These are phyloP conservation scores for Paramarasmius palmivorus DNA, from an alignment of 1,284 basidiomycete genomes.

Conservation along the genomic window DNA sequence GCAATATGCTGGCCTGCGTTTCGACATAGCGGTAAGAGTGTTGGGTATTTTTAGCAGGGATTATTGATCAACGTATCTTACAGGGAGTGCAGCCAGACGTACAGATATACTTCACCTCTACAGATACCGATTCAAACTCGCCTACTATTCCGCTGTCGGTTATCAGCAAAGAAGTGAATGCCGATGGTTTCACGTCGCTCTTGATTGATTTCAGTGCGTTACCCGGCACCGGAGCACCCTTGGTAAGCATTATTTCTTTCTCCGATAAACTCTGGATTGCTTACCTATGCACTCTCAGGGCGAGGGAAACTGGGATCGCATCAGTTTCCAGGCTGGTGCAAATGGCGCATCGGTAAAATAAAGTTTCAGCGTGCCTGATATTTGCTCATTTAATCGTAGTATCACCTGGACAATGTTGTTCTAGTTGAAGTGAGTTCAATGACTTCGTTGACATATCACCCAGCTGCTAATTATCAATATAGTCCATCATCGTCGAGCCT, in stretches of 20 bases:
- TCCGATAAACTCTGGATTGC: neutral
- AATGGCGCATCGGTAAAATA: constrained; percentile 40
- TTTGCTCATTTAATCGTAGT: constrained; percentile 25
- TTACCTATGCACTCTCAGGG: constrained; percentile 23
- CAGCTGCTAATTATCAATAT: neutral
- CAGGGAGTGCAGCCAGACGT: constrained; percentile 41
- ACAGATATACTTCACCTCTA: constrained; percentile 37
- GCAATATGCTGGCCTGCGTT: constrained; percentile 42
- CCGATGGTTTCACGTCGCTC: constrained; percentile 39
- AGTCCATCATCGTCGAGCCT: constrained; percentile 43
- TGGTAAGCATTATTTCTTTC: constrained; percentile 25
- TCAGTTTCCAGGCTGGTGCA: constrained; percentile 44
- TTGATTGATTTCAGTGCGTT: constrained; percentile 44
- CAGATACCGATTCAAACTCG: constrained; percentile 33
- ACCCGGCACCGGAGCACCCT: constrained; percentile 38
- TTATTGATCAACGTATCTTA: neutral
- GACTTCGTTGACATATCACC: neutral
- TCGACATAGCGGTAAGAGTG: constrained; percentile 44
- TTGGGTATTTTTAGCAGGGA: neutral
- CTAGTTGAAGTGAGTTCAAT: constrained; percentile 35
- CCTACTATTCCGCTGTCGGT: constrained; percentile 40
- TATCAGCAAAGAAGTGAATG: constrained; percentile 34
- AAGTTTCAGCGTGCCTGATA: neutral
- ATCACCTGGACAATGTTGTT: constrained; percentile 48
- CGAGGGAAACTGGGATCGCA: constrained; percentile 46